phyloP scores from a whole-genome alignment of 768 basidiomycete species.

The Leccinum truebloodii region DNA sequence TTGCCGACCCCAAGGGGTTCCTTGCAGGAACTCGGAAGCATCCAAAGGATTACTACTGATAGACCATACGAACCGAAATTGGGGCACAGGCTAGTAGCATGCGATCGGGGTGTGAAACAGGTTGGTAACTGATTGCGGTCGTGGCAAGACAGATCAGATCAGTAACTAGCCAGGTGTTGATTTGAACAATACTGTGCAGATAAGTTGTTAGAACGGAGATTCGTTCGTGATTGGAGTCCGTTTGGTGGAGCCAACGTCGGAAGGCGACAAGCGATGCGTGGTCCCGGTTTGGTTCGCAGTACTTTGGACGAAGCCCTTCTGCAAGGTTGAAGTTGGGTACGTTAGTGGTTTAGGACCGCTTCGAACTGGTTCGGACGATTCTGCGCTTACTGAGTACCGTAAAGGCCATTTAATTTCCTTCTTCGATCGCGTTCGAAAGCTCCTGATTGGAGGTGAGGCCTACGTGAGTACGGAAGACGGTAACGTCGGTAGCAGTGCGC shows the following conservation, averaged over 20 bases:
- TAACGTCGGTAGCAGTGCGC: neutral
- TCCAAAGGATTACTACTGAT: no score
- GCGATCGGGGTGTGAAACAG: neutral
- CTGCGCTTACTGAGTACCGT: neutral
- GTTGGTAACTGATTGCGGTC: neutral
- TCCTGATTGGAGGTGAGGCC: neutral
- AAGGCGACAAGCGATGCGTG: neutral
- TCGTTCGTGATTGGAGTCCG: no score
- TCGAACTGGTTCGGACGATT: neutral
- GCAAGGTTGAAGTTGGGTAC: neutral
- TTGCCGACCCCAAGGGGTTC: neutral
- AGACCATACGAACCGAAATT: neutral
- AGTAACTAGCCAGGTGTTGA: neutral
- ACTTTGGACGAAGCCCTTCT: neutral
- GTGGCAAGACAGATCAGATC: neutral
- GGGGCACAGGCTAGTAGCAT: neutral
- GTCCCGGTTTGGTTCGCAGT: no score
- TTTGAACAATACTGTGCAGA: neutral
- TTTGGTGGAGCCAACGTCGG: neutral
- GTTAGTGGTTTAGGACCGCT: neutral
- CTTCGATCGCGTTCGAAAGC: neutral
- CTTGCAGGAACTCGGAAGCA: neutral
- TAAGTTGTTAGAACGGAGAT: no score
- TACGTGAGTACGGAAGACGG: neutral
- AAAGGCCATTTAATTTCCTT: neutral